These are phyloP conservation scores for Diplodia corticola DNA, from an alignment of 2,329 filamentous ascomycete genomes.

Conservation along the genomic window DNA sequence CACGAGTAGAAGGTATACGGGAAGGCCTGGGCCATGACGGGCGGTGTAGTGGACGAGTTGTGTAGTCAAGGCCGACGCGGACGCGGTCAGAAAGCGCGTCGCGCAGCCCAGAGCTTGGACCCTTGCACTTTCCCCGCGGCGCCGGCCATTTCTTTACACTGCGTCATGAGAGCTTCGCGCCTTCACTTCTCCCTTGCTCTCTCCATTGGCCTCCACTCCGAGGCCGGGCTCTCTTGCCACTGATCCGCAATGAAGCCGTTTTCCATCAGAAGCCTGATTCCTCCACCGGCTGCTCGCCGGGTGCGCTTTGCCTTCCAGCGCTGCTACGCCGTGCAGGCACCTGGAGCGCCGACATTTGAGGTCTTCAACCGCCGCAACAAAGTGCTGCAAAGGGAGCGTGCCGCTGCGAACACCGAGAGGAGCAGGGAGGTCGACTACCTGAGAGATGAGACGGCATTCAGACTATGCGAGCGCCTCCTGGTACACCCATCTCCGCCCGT, in stretches of 20 bases:
- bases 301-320: conserved; percentile 30
- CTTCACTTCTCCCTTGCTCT: not conserved
- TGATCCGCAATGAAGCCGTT: conserved; percentile 34
- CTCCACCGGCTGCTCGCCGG: conserved; percentile 31
- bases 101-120: conserved; percentile 17
- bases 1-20: conserved; percentile 67
- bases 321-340: conserved; percentile 73
- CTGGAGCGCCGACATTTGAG: conserved; percentile 76
- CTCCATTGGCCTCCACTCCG: not conserved
- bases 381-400: conserved; percentile 87
- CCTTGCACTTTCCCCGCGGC: not conserved
- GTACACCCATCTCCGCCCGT: conserved; percentile 46
- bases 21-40: conserved; percentile 56
- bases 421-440: conserved; percentile 88
- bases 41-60: not conserved
- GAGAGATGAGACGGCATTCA: conserved; percentile 83
- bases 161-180: conserved; percentile 16
- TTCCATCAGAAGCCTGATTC: conserved; percentile 39
- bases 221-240: conserved; percentile 11
- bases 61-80: not conserved
- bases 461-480: conserved; percentile 82
- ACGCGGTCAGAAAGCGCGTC: conserved; percentile 5
- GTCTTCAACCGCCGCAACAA: conserved; percentile 90
- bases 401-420: conserved; percentile 66
- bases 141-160: conserved; percentile 6